Evolutionary conservation across 257 asterid genomes (phyloP).

Genomic region (Lavandula angustifolia): DNA sequence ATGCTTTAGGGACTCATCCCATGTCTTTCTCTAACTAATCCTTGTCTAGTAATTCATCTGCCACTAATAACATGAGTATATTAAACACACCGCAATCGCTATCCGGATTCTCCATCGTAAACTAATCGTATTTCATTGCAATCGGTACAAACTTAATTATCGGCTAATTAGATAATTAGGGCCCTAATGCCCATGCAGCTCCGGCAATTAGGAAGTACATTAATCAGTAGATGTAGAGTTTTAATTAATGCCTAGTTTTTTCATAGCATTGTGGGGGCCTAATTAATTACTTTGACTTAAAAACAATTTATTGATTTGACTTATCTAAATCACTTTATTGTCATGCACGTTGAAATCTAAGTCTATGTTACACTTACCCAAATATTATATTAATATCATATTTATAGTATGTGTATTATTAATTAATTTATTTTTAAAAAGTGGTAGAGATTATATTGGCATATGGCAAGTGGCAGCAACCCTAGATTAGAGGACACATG

Average conservation of each 20-base stretch:
- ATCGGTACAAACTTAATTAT: no score
- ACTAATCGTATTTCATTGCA: background rate
- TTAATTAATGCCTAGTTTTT: background rate
- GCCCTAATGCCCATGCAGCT: conserved; percentile 24
- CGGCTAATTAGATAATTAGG: background rate
- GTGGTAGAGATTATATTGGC: no score
- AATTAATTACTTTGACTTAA: conserved; percentile 11
- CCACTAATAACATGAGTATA: conserved; percentile 18
- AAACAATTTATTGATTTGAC: background rate
- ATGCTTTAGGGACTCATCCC: conserved; percentile 55
- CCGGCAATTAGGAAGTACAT: conserved; percentile 14
- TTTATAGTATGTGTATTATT: no score
- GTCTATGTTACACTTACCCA: conserved; percentile 24
- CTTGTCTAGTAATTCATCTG: conserved; percentile 34
- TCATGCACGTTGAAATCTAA: conserved; percentile 24
- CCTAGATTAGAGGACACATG: no score
- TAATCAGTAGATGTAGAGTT: conserved; percentile 1
- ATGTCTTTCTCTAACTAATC: conserved; percentile 42
- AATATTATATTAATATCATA: background rate
- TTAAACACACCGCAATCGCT: background rate
- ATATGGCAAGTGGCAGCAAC: no score
- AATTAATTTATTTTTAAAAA: no score
- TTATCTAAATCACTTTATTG: conserved; percentile 32
- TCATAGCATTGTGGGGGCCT: conserved; percentile 27
- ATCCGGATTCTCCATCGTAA: background rate